Evolutionary conservation across 345 rosid genomes (phyloP).

Genomic region (Rhizophora mangle): DNA sequence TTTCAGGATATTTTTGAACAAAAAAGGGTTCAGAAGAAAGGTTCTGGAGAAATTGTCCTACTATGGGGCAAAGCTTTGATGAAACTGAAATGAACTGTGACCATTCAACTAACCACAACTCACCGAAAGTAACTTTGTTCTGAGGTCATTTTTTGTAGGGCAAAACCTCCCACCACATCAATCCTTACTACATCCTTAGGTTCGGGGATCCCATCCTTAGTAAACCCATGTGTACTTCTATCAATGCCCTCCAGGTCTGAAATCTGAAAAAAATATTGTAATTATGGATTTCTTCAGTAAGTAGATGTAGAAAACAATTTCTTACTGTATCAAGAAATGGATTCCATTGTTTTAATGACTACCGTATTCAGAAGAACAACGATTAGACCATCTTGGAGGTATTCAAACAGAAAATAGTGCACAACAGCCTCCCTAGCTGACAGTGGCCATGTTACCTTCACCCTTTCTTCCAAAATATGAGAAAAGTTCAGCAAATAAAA

Average conservation of each 20-base stretch:
- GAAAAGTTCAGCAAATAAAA: constrained; percentile 28
- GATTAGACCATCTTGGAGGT: constrained; percentile 63
- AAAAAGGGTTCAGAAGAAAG: too few relatives aligned
- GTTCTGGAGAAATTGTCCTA: too few relatives aligned
- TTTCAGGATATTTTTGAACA: too few relatives aligned
- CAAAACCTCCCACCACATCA: constrained; percentile 82
- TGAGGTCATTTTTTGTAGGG: constrained; percentile 74
- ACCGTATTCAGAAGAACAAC: constrained; percentile 69
- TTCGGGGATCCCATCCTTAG: constrained; percentile 54
- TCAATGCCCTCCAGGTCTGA: constrained; percentile 58
- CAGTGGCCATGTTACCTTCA: constrained; percentile 92
- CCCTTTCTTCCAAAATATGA: constrained; percentile 68
- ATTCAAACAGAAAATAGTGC: constrained; percentile 68
- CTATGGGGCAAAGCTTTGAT: background rate
- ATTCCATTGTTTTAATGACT: constrained; percentile 20
- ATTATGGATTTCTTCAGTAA: background rate
- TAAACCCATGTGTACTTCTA: constrained; percentile 47
- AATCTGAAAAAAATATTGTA: constrained; percentile 44
- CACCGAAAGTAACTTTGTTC: constrained; percentile 83
- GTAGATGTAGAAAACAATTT: constrained; percentile 8
- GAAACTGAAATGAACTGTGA: background rate
- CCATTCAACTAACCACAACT: constrained; percentile 16
- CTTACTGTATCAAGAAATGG: constrained; percentile 6
- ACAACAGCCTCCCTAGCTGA: constrained; percentile 75
- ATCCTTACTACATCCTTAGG: constrained; percentile 66